Evolutionary conservation across 805 yeast species (phyloP).

Genomic region (Brettanomyces anomalus): DNA sequence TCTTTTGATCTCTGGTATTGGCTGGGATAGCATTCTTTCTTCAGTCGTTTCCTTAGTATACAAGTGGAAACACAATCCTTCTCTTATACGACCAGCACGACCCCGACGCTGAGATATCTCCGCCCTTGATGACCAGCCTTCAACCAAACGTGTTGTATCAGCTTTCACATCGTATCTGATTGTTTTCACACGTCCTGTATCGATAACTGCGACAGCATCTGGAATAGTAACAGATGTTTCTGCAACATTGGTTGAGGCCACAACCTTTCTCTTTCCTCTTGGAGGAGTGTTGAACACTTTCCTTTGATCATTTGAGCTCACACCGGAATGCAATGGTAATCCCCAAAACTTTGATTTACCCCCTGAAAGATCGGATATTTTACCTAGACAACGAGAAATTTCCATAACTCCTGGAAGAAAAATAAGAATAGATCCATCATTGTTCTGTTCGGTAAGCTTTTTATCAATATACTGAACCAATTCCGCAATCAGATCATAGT

Average conservation of each 20-base stretch:
- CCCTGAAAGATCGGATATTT: slow-evolving; percentile 11
- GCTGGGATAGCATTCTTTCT: slow-evolving; percentile 53
- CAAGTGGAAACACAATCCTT: slow-evolving; percentile 74
- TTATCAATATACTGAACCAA: slow-evolving; percentile 46
- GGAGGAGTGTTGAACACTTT: slow-evolving; percentile 57
- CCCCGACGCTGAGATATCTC: slow-evolving; percentile 90
- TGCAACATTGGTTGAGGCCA: slow-evolving; percentile 89
- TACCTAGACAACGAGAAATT: slow-evolving; percentile 56
- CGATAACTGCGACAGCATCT: slow-evolving; percentile 88
- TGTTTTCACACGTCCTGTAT: slow-evolving; percentile 77
- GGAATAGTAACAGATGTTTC: slow-evolving; percentile 96
- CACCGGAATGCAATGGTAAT: slow-evolving; percentile 83
- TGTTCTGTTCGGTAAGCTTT: slow-evolving; percentile 31
- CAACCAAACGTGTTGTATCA: slow-evolving; percentile 64
- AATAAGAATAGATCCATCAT: slow-evolving; percentile 67
- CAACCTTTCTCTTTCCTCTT: slow-evolving; percentile 56
- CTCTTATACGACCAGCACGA: slow-evolving; percentile 93
- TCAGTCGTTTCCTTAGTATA: slow-evolving; percentile 57
- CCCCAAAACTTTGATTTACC: slow-evolving; percentile 26
- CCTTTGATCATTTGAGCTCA: slow-evolving; percentile 75
- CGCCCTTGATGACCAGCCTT: slow-evolving; percentile 83
- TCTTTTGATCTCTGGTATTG: slow-evolving; percentile 83
- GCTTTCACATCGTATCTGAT: slow-evolving; percentile 59
- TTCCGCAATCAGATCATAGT: slow-evolving; percentile 60
- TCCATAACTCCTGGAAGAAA: slow-evolving; percentile 91